A percentile compares a stretch with the other conserved stretches of the same genome.
Conservation (phyloP, 2,329 filamentous ascomycete genomes). For the Aspergillaceae sp. region DNA sequence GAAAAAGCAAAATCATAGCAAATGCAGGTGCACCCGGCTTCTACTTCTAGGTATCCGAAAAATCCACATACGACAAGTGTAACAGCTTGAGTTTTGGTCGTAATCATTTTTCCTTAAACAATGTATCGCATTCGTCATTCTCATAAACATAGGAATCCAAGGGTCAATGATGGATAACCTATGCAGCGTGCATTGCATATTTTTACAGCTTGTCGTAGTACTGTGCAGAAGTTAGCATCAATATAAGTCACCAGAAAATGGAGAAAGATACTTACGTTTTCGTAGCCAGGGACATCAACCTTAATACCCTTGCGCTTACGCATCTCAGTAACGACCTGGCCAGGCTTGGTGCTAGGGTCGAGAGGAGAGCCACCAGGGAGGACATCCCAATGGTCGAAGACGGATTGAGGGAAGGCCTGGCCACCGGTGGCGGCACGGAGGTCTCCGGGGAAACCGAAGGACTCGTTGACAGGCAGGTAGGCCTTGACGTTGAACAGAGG, state of each 20-base stretch:
- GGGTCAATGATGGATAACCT: conserved; percentile 30
- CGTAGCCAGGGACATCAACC: conserved; percentile 82
- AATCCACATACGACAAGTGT: conserved; percentile 22
- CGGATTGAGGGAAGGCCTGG: conserved; percentile 97
- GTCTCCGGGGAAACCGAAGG: conserved; percentile 98
- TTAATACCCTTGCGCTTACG: conserved; percentile 99
- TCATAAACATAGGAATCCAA: conserved; percentile 34
- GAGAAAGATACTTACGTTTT: conserved; percentile 66
- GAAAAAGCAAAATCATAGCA: conserved; percentile 19
- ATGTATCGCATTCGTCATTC: conserved; percentile 37
- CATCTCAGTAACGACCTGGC: conserved; percentile 75
- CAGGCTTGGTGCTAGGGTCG: conserved; percentile 72
- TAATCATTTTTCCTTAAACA: conserved; percentile 24
- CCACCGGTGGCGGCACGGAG: conserved; percentile 87
- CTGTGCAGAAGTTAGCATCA: conserved; percentile 41
- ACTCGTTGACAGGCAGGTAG: conserved; percentile 93
- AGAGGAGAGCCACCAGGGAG: conserved; percentile 89
- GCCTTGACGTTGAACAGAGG: conserved; percentile 99
- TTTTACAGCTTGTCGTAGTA: conserved; percentile 98
- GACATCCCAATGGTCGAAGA: conserved; percentile 98
- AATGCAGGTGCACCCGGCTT: conserved; percentile 21
- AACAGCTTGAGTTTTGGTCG: conserved; percentile 3
- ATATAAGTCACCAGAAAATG: neutral
- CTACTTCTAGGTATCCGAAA: conserved; percentile 24
- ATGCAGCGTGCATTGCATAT: conserved; percentile 33